Evolutionary conservation across 768 basidiomycete genomes (phyloP), one percentile per base, ranked within the genome.

Genomic region (Macrolepiota dolichaula): DNA sequence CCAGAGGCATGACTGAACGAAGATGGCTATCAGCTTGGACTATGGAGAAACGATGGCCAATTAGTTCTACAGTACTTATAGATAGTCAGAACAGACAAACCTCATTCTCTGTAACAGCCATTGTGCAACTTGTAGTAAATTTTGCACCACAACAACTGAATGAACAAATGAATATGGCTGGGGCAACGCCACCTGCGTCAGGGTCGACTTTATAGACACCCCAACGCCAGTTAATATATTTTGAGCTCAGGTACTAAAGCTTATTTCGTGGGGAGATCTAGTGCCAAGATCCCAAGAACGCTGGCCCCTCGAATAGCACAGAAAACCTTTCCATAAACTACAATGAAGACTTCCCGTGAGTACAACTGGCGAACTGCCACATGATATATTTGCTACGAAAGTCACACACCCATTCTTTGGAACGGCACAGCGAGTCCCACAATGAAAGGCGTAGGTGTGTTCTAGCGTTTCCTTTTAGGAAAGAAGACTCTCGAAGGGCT

Each of bases 21-120:
- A 72, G 36, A 72, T 73, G 17, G 72, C 66, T 24, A 70, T 63
- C 11, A 73, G 62, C 57, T 69, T 69, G 25, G 67, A 55, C 67
- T 69, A 25, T 51, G 40, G 2, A 29, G 57, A 35, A 27, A 35
- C 2, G 15, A 44, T 13, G 19, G 4, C 52, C 15, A 17, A 22
- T 55, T 37, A 53, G 32, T 10, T 49, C 15, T 24, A 27, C 12
- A 44, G 19, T 49, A 11, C 47, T 32, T 22, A 49, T 12, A 24
- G 47, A 24, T 2, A 10, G 25, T 25, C 4, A 10, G 15, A 37
- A 51, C 42, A 3, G 25, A 64, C 61, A 15, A 25, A 66, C 63
- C 61, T 64, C 60, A 47, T 66, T 61, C 7, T 63, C 55, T 55
- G 56, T 49, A 35, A 66, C 24, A 29, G 63, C 44, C 65, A 66